Percentiles rank a stretch among this genome's conserved stretches.
phyloP scores from a whole-genome alignment of 148 eudicot species.

The Fallopia convolvulus region DNA sequence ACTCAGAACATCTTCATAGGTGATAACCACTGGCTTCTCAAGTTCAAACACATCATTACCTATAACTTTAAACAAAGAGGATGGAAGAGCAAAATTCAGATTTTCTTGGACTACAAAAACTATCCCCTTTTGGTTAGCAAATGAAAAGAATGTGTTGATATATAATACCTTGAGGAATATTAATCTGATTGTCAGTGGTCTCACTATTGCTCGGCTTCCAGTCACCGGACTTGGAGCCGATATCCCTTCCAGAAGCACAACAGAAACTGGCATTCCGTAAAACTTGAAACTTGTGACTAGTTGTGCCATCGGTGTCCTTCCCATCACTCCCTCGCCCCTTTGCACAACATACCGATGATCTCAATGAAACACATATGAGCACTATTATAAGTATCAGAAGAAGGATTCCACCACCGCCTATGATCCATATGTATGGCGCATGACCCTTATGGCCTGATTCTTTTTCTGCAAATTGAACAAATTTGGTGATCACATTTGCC shows the following conservation, averaged over 20 bases:
- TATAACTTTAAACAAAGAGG: constrained; percentile 35
- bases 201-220: constrained; percentile 46
- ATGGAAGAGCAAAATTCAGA: background rate
- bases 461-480: constrained; percentile 33
- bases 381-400: constrained; percentile 45
- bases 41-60: constrained; percentile 76
- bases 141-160: background rate
- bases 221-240: constrained; percentile 50
- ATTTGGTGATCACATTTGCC: background rate
- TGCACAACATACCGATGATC: constrained; percentile 42
- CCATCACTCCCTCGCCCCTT: constrained; percentile 29
- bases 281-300: constrained; percentile 54
- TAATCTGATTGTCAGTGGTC: constrained; percentile 45
- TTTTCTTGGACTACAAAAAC: background rate
- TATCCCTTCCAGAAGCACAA: constrained; percentile 66
- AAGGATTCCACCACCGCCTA: constrained; percentile 62
- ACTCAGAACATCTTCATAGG: constrained; percentile 56
- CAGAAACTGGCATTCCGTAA: constrained; percentile 71
- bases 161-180: constrained; percentile 74
- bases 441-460: constrained; percentile 34
- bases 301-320: constrained; percentile 51
- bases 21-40: constrained; percentile 84
- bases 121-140: background rate
- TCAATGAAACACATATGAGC: constrained; percentile 39
- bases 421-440: constrained; percentile 69